Percentiles rank a stretch among this genome's conserved stretches.
phyloP scores from a whole-genome alignment of 2,329 filamentous ascomycete species.

The Dactylellina haptotyla region DNA sequence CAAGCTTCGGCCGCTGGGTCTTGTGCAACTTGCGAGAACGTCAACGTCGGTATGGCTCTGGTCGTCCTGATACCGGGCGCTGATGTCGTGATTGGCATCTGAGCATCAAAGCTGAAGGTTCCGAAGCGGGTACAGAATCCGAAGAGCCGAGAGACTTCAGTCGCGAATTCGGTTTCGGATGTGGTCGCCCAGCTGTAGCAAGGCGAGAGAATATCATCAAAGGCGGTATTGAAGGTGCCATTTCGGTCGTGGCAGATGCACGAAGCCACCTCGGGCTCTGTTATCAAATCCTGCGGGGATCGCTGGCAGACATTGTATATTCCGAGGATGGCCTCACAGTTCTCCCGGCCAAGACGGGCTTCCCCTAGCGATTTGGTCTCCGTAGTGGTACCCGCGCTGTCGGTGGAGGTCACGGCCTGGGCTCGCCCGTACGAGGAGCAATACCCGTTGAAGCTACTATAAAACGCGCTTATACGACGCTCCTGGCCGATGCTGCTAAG shows the following conservation, averaged over 20 bases:
- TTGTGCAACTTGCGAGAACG: conserved; percentile 42
- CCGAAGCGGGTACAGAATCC: conserved; percentile 46
- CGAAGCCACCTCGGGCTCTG: conserved; percentile 34
- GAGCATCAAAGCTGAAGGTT: conserved; percentile 4
- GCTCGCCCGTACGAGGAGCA: conserved; percentile 42
- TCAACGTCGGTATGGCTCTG: not conserved
- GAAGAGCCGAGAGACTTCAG: conserved; percentile 30
- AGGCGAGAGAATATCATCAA: conserved; percentile 27
- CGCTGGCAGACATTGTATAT: conserved; percentile 25
- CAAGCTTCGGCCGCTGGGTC: conserved; percentile 34
- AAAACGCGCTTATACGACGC: conserved; percentile 12
- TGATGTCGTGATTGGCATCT: conserved; percentile 2
- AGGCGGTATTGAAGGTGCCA: conserved; percentile 32
- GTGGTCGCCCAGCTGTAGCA: conserved; percentile 40
- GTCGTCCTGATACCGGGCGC: not conserved
- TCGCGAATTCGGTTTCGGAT: conserved; percentile 27
- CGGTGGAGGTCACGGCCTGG: not conserved
- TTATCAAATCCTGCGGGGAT: conserved; percentile 36
- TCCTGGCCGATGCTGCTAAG: conserved; percentile 8
- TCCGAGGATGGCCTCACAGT: conserved; percentile 18
- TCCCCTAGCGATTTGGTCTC: not conserved
- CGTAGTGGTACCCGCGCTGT: not conserved
- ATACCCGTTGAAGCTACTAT: conserved; percentile 44
- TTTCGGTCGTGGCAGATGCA: conserved; percentile 32
- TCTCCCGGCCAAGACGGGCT: too few relatives aligned